Evolutionary conservation across 306 rosid genomes (phyloP).

Genomic region (Trifolium repens): DNA sequence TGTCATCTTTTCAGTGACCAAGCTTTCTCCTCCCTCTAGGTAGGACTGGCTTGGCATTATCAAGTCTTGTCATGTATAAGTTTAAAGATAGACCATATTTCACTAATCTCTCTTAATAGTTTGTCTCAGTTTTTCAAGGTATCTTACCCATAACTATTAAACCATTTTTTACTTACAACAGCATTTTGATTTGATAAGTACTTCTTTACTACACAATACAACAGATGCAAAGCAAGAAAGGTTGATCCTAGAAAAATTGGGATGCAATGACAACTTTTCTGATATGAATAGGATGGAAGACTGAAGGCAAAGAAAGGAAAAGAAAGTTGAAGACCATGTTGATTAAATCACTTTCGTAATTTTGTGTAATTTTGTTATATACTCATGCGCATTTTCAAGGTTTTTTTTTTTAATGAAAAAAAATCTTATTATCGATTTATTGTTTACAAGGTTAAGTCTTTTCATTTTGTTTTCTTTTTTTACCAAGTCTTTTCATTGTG

Average conservation of each 20-base stretch:
- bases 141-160: not conserved
- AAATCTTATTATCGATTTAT: too few relatives aligned
- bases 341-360: not conserved
- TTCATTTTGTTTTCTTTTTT: too few relatives aligned
- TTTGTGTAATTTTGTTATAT: not conserved
- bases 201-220: slow-evolving; percentile 48
- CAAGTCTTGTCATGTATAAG: too few relatives aligned
- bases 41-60: too few relatives aligned
- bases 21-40: too few relatives aligned
- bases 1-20: too few relatives aligned
- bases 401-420: too few relatives aligned
- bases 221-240: slow-evolving; percentile 79
- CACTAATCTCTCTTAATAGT: too few relatives aligned
- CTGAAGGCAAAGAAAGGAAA: slow-evolving; percentile 39
- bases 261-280: slow-evolving; percentile 57
- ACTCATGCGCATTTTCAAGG: too few relatives aligned
- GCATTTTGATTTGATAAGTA: slow-evolving; percentile 24
- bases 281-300: slow-evolving; percentile 44
- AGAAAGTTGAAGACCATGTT: slow-evolving; percentile 9
- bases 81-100: too few relatives aligned
- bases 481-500: too few relatives aligned
- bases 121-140: not conserved
- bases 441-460: too few relatives aligned
- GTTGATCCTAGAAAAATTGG: slow-evolving; percentile 70
- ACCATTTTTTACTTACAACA: not conserved